A percentile compares a stretch with the other conserved stretches of the same genome.
Conservation (phyloP, 2,329 filamentous ascomycete genomes). For the Myriosclerotinia scirpicola region DNA sequence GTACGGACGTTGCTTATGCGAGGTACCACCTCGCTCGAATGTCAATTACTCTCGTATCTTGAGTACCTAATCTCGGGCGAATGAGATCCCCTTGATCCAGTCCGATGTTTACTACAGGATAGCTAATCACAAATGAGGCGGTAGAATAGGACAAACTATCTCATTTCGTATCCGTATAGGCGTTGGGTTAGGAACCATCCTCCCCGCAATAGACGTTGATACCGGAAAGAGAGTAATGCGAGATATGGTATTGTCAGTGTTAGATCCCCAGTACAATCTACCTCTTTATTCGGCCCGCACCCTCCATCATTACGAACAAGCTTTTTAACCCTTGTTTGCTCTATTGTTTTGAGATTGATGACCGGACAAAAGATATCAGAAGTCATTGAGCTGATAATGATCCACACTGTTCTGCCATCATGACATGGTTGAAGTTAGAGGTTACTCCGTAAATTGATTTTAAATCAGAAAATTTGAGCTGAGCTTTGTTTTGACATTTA, state of each 20-base stretch:
- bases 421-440: conserved; percentile 19
- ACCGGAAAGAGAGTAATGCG: conserved; percentile 17
- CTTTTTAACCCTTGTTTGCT: conserved; percentile 22
- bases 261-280: neutral
- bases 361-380: conserved; percentile 24
- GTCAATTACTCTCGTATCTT: conserved; percentile 21
- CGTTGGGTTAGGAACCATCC: conserved; percentile 6
- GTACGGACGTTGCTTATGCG: conserved; percentile 25
- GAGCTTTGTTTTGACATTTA: conserved; percentile 10
- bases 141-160: conserved; percentile 11
- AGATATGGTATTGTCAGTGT: conserved; percentile 14
- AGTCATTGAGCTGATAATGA: conserved; percentile 22
- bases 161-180: conserved; percentile 24
- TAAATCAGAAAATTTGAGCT: conserved; percentile 21
- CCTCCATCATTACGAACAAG: conserved; percentile 20
- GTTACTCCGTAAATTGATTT: conserved; percentile 25
- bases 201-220: conserved; percentile 16
- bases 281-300: conserved; percentile 16
- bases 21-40: conserved; percentile 13
- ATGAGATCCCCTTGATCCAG: conserved; percentile 15
- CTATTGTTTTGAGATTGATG: conserved; percentile 21
- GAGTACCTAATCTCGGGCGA: conserved; percentile 25
- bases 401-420: conserved; percentile 18
- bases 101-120: conserved; percentile 10
- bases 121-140: conserved; percentile 17